phyloP scores from a whole-genome alignment of 1,284 basidiomycete genomes.

The Sphaerobolus stellatus region DNA sequence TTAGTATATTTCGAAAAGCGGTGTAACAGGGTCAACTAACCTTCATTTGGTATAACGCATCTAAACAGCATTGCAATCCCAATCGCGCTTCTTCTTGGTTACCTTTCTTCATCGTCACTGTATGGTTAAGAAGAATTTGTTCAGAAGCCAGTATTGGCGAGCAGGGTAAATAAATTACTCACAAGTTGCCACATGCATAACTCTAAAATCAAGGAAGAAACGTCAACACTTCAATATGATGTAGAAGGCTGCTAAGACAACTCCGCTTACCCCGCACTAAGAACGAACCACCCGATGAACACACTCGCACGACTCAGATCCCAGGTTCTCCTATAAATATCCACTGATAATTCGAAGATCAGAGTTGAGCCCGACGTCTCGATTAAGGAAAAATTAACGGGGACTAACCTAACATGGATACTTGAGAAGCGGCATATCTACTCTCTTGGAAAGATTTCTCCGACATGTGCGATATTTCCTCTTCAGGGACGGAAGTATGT shows the following conservation, averaged over 20 bases:
- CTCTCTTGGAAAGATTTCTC: not conserved
- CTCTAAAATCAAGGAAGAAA: constrained; percentile 41
- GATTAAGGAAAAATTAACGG: too few relatives aligned
- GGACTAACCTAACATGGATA: constrained; percentile 1
- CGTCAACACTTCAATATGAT: constrained; percentile 10
- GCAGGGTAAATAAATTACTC: constrained; percentile 27
- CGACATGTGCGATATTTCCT: constrained; percentile 2
- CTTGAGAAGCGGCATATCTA: not conserved
- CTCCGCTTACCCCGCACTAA: constrained; percentile 67
- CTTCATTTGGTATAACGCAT: constrained; percentile 69
- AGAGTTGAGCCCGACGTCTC: not conserved
- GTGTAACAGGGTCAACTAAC: too few relatives aligned
- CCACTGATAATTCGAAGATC: not conserved
- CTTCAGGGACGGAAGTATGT: not conserved
- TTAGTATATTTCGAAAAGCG: not conserved
- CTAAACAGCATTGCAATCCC: constrained; percentile 66
- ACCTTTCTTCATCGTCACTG: constrained; percentile 68
- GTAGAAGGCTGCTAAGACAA: not conserved
- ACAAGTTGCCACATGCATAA: constrained; percentile 83
- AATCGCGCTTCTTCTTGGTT: constrained; percentile 62
- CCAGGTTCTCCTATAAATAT: not conserved
- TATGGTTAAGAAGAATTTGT: constrained; percentile 13
- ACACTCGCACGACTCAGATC: constrained; percentile 25
- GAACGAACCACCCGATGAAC: constrained; percentile 72
- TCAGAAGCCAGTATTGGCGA: not conserved